These are phyloP conservation scores for Tylopilus sp. DNA, from an alignment of 768 basidiomycete genomes.

Conservation along the genomic window DNA sequence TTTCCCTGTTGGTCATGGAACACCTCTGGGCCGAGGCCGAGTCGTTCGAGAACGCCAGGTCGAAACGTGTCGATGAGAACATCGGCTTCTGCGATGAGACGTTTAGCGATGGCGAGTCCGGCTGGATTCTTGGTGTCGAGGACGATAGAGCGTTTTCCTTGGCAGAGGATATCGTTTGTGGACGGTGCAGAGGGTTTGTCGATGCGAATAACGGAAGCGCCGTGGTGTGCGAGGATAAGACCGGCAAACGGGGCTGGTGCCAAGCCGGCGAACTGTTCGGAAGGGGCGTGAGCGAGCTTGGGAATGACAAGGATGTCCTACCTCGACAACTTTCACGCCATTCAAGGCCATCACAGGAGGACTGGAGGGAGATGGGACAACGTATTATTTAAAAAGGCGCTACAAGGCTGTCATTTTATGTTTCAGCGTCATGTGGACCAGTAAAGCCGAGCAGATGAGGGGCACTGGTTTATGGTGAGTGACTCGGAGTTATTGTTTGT, in stretches of 20 bases:
- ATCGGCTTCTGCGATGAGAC: conserved; percentile 65
- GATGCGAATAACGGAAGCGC: conserved; percentile 72
- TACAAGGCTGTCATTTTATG: background rate
- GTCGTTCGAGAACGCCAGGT: conserved; percentile 76
- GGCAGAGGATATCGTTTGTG: conserved; percentile 53
- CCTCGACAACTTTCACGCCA: conserved; percentile 53
- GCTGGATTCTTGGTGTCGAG: conserved; percentile 61
- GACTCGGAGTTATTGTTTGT: no score
- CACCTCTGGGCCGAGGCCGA: conserved; percentile 72
- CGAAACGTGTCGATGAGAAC: conserved; percentile 82
- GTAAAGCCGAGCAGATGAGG: no score
- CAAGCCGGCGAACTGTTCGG: conserved; percentile 68
- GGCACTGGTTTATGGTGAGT: no score
- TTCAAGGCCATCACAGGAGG: conserved; percentile 40
- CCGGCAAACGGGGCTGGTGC: conserved; percentile 82
- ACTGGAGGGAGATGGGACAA: background rate
- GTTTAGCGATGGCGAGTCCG: conserved; percentile 54
- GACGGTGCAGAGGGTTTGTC: conserved; percentile 50
- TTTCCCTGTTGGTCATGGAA: conserved; percentile 51
- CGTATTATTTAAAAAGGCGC: background rate
- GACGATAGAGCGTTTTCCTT: conserved; percentile 73
- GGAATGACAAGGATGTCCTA: background rate
- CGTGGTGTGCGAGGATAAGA: conserved; percentile 73
- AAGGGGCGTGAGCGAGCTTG: background rate
- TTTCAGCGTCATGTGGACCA: background rate